Evolutionary conservation across 2,329 filamentous ascomycete genomes (phyloP).

Genomic region (Diaporthe batatas): DNA sequence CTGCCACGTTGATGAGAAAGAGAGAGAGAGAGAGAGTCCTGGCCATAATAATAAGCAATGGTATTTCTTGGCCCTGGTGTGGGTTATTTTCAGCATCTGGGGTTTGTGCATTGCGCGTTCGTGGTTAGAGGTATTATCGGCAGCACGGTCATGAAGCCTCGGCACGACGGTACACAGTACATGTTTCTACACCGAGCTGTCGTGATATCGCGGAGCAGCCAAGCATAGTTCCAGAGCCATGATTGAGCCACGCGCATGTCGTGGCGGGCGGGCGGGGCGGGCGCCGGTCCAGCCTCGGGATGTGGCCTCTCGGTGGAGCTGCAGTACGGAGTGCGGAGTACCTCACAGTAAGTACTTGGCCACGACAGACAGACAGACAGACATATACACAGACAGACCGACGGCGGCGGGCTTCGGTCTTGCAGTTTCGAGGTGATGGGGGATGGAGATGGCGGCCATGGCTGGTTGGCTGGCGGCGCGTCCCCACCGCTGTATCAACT

Average conservation of each 20-base stretch:
- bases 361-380: neutral
- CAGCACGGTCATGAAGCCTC: constrained; percentile 1
- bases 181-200: constrained; percentile 3
- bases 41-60: neutral
- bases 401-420: neutral
- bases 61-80: neutral
- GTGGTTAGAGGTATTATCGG: neutral
- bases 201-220: neutral
- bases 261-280: neutral
- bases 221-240: neutral
- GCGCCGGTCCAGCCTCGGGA: neutral
- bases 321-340: too few species aligned
- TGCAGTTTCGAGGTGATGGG: constrained; percentile 21
- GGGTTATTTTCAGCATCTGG: constrained; percentile 6
- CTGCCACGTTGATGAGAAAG: neutral
- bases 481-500: constrained; percentile 19
- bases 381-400: too few species aligned
- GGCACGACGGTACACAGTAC: neutral
- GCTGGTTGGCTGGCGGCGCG: constrained; percentile 8
- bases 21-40: too few species aligned
- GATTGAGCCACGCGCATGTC: neutral
- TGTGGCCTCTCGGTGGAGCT: constrained; percentile 20
- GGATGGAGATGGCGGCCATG: neutral
- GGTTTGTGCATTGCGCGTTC: neutral
- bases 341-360: too few species aligned